Evolutionary conservation across 2,329 filamentous ascomycete genomes (phyloP).

Genomic region (Aspergillus jensenii): DNA sequence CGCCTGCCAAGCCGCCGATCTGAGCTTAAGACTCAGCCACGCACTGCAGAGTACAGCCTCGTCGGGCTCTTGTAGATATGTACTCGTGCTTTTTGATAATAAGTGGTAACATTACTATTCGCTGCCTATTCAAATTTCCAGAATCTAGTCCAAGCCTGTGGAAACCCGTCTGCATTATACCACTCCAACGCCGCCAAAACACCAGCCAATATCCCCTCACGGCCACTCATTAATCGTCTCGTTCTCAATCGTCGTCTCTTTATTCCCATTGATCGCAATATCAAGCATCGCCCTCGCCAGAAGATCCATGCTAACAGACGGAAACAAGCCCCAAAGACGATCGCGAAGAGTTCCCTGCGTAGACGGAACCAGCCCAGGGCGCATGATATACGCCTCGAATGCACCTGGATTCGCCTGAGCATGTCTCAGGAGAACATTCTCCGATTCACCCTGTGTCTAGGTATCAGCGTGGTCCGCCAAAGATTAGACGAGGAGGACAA

Average conservation of each 20-base stretch:
- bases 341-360: slow-evolving; percentile 8
- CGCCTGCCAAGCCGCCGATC: too few species aligned
- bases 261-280: slow-evolving; percentile 16
- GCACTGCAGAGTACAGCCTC: too few species aligned
- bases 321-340: slow-evolving; percentile 11
- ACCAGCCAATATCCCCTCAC: too few species aligned
- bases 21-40: too few species aligned
- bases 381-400: slow-evolving; percentile 22
- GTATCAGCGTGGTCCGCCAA: not conserved
- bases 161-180: too few species aligned
- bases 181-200: too few species aligned
- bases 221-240: not conserved
- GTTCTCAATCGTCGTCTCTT: slow-evolving; percentile 17
- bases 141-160: not conserved
- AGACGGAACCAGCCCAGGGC: slow-evolving; percentile 17
- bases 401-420: slow-evolving; percentile 7
- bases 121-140: too few species aligned
- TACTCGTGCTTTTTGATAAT: too few species aligned
- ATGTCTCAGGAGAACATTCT: slow-evolving; percentile 17
- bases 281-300: slow-evolving; percentile 16
- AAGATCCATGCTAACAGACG: slow-evolving; percentile 17
- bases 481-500: not conserved
- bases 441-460: slow-evolving; percentile 16
- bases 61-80: too few species aligned
- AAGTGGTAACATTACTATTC: too few species aligned